Evolutionary conservation across 2,329 filamentous ascomycete genomes (phyloP).

Genomic region (Trichoderma endophyticum): DNA sequence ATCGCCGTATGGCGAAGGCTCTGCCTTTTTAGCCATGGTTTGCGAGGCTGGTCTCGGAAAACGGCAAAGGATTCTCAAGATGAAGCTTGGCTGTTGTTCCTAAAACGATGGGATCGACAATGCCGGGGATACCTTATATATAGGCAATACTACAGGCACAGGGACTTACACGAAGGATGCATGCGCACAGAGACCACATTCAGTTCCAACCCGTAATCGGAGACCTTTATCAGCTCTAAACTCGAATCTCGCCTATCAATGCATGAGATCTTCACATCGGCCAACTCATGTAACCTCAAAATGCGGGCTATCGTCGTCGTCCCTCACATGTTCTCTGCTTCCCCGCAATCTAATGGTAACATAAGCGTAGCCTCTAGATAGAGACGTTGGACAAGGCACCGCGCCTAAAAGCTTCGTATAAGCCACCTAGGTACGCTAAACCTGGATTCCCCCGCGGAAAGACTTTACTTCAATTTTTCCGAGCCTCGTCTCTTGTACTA

Average conservation of each 20-base stretch:
- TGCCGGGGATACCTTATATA: neutral
- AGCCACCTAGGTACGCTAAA: neutral
- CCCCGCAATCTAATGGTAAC: neutral
- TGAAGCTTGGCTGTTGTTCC: neutral
- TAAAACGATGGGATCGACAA: neutral
- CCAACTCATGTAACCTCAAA: constrained; percentile 11
- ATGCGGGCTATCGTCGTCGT: neutral
- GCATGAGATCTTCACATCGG: neutral
- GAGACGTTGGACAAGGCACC: neutral
- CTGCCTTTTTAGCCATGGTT: constrained; percentile 2
- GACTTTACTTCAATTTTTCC: neutral
- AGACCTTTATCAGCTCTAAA: neutral
- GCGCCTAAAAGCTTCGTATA: constrained; percentile 8
- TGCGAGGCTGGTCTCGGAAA: neutral
- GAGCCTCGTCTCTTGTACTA: neutral
- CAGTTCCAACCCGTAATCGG: neutral
- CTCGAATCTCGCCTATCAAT: neutral
- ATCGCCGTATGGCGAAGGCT: constrained; percentile 1
- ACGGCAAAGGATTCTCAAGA: neutral
- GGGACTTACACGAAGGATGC: neutral
- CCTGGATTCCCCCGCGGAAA: neutral
- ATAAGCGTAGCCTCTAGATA: neutral
- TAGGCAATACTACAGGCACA: neutral
- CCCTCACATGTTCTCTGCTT: neutral
- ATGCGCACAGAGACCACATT: neutral